phyloP scores from a whole-genome alignment of 768 basidiomycete species.

The Suillus subalutaceus region DNA sequence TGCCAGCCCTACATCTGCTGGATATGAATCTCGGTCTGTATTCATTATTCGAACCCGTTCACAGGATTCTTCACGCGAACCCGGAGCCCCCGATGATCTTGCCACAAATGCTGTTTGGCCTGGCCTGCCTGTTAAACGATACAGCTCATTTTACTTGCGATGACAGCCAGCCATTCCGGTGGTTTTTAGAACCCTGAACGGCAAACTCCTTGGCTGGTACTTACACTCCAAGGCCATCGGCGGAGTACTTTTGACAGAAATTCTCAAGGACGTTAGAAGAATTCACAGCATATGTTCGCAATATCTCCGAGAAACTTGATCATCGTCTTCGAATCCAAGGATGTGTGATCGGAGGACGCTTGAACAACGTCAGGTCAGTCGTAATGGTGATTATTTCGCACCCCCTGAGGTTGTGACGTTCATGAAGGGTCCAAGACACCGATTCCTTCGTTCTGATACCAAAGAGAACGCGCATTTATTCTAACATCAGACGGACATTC shows the following conservation, averaged over 20 bases:
- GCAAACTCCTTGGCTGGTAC: neutral
- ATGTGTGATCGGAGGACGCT: neutral
- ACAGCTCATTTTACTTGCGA: neutral
- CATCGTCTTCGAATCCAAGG: neutral
- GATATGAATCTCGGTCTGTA: neutral
- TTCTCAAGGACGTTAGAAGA: neutral
- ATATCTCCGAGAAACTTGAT: neutral
- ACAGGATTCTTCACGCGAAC: neutral
- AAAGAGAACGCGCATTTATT: neutral
- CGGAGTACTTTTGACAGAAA: neutral
- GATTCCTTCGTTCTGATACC: neutral
- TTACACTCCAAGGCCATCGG: neutral
- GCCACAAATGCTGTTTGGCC: neutral
- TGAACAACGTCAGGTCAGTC: neutral
- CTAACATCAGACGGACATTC: no score
- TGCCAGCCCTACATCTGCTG: neutral
- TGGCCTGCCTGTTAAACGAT: neutral
- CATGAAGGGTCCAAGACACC: neutral
- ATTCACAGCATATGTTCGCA: neutral
- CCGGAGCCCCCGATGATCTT: neutral
- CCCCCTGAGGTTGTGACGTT: neutral
- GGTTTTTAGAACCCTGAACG: neutral
- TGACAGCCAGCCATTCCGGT: neutral
- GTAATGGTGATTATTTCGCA: no score
- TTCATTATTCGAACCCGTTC: neutral